Evolutionary conservation across 75 land plant species (phyloP), one percentile per base, ranked within the genome.

Genomic region (Pinus taeda): DNA sequence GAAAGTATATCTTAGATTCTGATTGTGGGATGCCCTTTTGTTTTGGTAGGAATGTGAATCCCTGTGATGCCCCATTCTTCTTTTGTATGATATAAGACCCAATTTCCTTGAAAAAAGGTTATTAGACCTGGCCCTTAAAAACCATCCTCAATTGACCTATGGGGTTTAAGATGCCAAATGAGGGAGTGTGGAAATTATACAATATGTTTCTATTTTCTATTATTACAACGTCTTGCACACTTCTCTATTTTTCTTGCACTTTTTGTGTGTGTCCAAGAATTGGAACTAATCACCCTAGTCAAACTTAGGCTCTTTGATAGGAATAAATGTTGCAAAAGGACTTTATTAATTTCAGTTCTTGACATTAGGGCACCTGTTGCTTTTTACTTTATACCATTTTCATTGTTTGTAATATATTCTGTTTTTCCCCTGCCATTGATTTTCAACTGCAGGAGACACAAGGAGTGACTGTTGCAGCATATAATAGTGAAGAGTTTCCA

Each of bases 391-490:
- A 65, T 4, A 67, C 6, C 49, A 18, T 20, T 36, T 67, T 42
- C 71, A 67, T 65, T 65, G 15, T 36, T 17, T 65, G 39, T 17
- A 6, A 26, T 26, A 56, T 26, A 30, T 26, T 58, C 15, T 74
- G 30, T 74, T 56, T 29, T 8, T 29, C 22, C 65, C 20, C 33
- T 74, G 26, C 22, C 2, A 22, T 74, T 74, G 75, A 17, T 30
- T 74, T 55, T 57, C 33, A 74, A 14, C 72, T 15, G 76, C 90
- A 96, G 98, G 99, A 96, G 84, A 96, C 99, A 58, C 97, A 94
- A 83, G 99, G 99, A 61, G 99, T 96, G 26, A 26, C 26, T 26
- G 26, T 26, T 26, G 26, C 26, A 26, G 26, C 26, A 26, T 26
- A 26, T 26, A 26, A 26, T 26, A 26, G 26, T 26, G 26, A 26